Base-by-base conservation (phyloP, 257 asterid species). In the Buddleja alternifolia region DNA sequence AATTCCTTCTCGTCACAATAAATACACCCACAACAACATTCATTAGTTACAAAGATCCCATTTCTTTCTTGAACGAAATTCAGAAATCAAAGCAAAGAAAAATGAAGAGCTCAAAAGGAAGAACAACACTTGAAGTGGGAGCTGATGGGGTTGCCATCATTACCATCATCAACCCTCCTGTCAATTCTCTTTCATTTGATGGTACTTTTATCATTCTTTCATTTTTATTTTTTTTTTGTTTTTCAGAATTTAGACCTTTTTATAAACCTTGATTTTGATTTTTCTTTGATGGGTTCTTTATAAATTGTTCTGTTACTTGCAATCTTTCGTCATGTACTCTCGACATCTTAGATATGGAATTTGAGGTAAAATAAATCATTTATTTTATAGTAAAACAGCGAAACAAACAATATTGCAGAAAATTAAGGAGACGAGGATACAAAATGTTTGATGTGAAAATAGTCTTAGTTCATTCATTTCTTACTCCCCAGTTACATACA, bases 141-240 rank as follows among this genome's bases (percentile, higher is more conserved):
- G 81, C 85, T 75, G 99, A 89, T 79, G 98, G 98, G 48, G 95
- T 94, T 53, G 97, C 85, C 66, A 67, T 94, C 81, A 81, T 91
- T 85, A 89, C 97, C 77, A 82, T 94, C 85, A 76, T 84, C 80
- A 94, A 94, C 73, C 99, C 97, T 41, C 99, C 99, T 47, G 97
- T 89, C 60, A 94, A 94, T 84, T 94, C 99, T 66, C 96, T 94
- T 17, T 91, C 97, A 5, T 80, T 91, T 39, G 99, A 94, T 77
- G 99, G 99, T 93, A 88, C 17, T 41, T 5, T 29, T 29, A 9
- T 34, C 50, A 37, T 29, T 54, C 19, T 50, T 11, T 20, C 11
- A 17, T 37, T 54, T 24, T 2, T 17, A 1, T 41, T 10, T 37
- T n/a, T 62, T 12, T 11, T 64, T 9, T 2, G 17, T 29, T 4